Conservation (phyloP, 352 stramenopile species). For the Globisporangium okanoganense region DNA sequence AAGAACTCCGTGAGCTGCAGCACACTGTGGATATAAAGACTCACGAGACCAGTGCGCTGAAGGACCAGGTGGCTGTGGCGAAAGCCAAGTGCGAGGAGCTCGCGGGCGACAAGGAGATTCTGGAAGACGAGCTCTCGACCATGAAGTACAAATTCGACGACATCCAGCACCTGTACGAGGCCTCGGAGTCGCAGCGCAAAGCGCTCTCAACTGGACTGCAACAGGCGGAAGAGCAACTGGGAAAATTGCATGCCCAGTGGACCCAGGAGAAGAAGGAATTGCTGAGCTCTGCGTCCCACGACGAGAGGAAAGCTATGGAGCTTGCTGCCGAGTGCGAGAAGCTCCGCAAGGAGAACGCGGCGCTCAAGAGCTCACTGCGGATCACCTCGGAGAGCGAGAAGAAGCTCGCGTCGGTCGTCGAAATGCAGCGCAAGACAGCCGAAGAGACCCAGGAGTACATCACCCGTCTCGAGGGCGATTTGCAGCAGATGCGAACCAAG, state of each 20-base stretch:
- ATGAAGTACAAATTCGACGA: conserved; percentile 42
- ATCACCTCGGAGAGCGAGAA: conserved; percentile 32
- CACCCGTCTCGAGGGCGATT: conserved; percentile 28
- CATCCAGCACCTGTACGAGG: conserved; percentile 38
- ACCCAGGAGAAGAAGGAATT: conserved; percentile 56
- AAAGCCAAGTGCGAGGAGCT: conserved; percentile 1
- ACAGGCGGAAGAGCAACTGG: conserved; percentile 49
- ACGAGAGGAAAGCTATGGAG: conserved; percentile 28
- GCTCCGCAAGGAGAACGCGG: conserved; percentile 37
- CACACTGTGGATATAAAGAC: neutral
- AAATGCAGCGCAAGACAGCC: conserved; percentile 20
- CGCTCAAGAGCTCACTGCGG: conserved; percentile 26
- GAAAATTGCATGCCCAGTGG: conserved; percentile 51
- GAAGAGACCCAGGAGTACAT: conserved; percentile 29
- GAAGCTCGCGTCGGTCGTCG: conserved; percentile 21
- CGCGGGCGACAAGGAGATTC: neutral
- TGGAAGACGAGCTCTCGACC: conserved; percentile 18
- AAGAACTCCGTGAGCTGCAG: conserved; percentile 18
- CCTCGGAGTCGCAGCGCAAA: conserved; percentile 33
- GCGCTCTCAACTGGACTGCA: conserved; percentile 42
- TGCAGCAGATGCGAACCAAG: conserved; percentile 23
- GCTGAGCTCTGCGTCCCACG: conserved; percentile 22
- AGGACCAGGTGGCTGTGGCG: conserved; percentile 7
- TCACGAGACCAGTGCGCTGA: neutral
- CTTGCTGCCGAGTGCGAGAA: conserved; percentile 34